Conservation (phyloP, 2,329 filamentous ascomycete genomes). For the Paraphaeosphaeria minitans region DNA sequence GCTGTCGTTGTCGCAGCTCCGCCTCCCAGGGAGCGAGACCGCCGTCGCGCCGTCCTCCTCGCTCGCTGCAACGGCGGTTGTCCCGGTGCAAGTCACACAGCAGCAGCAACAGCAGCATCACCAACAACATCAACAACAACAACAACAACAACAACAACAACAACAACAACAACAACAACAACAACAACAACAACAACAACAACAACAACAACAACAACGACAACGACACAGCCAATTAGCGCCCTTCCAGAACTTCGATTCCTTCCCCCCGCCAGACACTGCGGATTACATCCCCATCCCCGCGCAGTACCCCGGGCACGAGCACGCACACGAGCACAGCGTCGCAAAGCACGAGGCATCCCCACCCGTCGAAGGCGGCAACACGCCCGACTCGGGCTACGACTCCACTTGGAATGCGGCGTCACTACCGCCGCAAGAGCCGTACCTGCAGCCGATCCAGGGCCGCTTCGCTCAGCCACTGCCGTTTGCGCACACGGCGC, state of each 20-base stretch:
- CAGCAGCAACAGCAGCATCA: too few species aligned
- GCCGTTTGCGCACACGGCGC: background rate
- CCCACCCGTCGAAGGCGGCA: conserved; percentile 7
- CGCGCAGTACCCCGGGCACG: background rate
- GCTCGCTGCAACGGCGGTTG: background rate
- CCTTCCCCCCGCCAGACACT: background rate
- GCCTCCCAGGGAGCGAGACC: background rate
- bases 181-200: too few species aligned
- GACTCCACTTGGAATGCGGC: conserved; percentile 19
- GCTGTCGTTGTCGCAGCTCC: conserved; percentile 7
- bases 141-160: too few species aligned
- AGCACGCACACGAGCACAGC: background rate
- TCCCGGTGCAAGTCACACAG: background rate
- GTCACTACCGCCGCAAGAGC: background rate
- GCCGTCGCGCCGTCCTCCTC: background rate
- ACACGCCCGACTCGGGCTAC: conserved; percentile 30
- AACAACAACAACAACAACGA: too few species aligned
- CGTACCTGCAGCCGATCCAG: background rate
- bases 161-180: too few species aligned
- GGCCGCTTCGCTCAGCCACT: background rate
- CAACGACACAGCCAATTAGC: background rate
- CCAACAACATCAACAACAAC: too few species aligned
- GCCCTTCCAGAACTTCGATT: conserved; percentile 13
- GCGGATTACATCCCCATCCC: conserved; percentile 14
- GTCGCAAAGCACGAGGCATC: background rate